These are phyloP conservation scores for Barnettozyma populi DNA, from an alignment of 805 yeast genomes.

Conservation along the genomic window DNA sequence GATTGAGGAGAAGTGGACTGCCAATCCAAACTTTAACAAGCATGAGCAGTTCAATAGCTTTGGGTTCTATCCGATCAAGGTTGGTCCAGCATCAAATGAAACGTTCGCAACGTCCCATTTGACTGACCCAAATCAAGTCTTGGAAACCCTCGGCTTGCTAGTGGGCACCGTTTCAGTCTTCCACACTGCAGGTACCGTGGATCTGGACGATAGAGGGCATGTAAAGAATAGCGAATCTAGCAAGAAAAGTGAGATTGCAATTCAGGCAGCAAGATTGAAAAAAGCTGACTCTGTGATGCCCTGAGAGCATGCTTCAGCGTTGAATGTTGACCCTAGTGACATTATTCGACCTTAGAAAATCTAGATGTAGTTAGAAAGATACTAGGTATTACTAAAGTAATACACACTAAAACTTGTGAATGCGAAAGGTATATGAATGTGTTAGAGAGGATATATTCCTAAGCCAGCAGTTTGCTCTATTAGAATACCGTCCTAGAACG, in stretches of 20 bases:
- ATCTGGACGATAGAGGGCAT: conserved; percentile 75
- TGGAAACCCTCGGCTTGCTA: conserved; percentile 76
- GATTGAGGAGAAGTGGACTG: conserved; percentile 52
- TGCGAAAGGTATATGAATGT: too few relatives aligned
- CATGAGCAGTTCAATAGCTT: conserved; percentile 44
- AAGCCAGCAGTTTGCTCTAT: too few relatives aligned
- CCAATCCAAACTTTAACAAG: conserved; percentile 31
- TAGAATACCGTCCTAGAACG: too few relatives aligned
- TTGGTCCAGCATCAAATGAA: conserved; percentile 85
- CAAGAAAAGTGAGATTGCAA: conserved; percentile 29
- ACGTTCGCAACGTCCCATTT: conserved; percentile 85
- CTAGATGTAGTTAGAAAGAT: background rate
- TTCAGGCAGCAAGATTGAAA: conserved; percentile 18
- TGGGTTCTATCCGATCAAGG: conserved; percentile 81
- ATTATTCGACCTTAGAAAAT: background rate
- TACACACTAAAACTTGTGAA: too few relatives aligned
- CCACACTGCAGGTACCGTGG: conserved; percentile 73
- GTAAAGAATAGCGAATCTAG: conserved; percentile 38
- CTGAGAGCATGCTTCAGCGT: background rate
- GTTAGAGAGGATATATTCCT: too few relatives aligned
- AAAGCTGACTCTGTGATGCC: conserved; percentile 7
- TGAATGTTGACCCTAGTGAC: too few relatives aligned
- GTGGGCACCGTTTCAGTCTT: conserved; percentile 75
- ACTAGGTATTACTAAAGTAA: too few relatives aligned
- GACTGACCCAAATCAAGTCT: conserved; percentile 75